A percentile compares a stretch with the other conserved stretches of the same genome.
These are phyloP conservation scores for Gardenia jasminoides DNA, from an alignment of 257 asterid species.

Conservation along the genomic window DNA sequence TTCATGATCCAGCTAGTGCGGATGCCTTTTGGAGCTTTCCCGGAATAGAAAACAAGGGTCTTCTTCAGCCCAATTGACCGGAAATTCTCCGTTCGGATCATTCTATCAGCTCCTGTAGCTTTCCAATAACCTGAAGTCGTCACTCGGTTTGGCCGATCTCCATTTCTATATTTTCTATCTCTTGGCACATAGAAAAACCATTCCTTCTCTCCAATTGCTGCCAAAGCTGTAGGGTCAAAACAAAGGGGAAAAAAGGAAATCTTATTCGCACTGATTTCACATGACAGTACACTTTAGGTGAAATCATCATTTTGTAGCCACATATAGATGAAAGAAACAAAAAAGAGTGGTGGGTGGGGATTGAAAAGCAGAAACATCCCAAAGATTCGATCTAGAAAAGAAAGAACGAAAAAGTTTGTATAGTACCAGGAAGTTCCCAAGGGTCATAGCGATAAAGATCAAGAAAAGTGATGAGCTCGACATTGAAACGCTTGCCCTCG, in stretches of 20 bases:
- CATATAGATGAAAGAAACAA: not conserved
- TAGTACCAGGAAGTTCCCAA: conserved; percentile 94
- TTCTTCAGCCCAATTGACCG: conserved; percentile 85
- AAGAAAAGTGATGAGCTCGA: conserved; percentile 83
- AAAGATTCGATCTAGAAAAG: not conserved
- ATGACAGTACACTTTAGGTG: not conserved
- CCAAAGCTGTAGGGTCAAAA: conserved; percentile 51
- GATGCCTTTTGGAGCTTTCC: conserved; percentile 96
- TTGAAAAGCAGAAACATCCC: not conserved
- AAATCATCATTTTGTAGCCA: not conserved
- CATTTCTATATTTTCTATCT: conserved; percentile 85
- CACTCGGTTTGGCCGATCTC: conserved; percentile 94
- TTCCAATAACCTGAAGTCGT: conserved; percentile 99
- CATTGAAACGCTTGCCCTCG: conserved; percentile 98
- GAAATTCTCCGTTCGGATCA: conserved; percentile 66
- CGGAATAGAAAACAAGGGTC: conserved; percentile 97
- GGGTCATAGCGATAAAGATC: conserved; percentile 99
- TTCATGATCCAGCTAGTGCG: conserved; percentile 97
- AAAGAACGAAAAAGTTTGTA: not conserved
- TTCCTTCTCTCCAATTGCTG: conserved; percentile 97
- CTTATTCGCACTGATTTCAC: not conserved
- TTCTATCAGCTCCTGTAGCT: conserved; percentile 95
- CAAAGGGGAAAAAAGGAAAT: not conserved
- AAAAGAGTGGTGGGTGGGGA: not conserved
- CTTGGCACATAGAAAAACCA: conserved; percentile 98